Base-by-base conservation (phyloP, 2,329 filamentous ascomycete species). In the Penicillium olsonii region DNA sequence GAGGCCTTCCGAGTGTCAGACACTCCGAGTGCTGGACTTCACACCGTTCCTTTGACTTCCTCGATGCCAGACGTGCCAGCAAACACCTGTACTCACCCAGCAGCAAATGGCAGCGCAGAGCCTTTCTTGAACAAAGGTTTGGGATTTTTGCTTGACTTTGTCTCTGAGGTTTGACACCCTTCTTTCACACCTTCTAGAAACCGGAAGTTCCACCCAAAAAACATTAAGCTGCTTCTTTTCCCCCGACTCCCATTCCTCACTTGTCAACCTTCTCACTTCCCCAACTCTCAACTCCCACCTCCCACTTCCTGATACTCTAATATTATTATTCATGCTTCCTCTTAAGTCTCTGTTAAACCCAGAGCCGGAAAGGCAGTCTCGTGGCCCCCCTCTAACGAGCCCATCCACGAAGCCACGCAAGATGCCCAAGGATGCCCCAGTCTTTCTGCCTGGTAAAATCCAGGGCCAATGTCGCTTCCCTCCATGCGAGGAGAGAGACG, bases 381-480 rank as follows among this genome's bases (percentile, higher is more conserved):
- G 52, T 54, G 17, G 37, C 12, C 22, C 24, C 11, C 27, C 35
- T 15, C 54, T 37, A 5, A 31, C 58, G 5, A 54, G 59, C 15
- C 62, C 58, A 17, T 60, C 31, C 8, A 33, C 61, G 19, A 73
- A 70, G 55, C 69, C 66, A 61, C 77, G 79, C 55, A 89, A 85
- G 71, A 75, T 85, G 63, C 73, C 79, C 50, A 90, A 88, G 67
- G 84, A 88, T 60, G 79, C 78, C 22, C 79, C 83, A 0, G 71
- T 86, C 7, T 84, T 87, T 65, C 76, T 78, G 22, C 83, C 82
- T 60, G 82, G 81, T 39, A 78, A 79, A 50, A 75, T 83, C 26
- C 83, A 84, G 54, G 89, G 87, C 3, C 74, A 80, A 22, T 77
- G 95, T 58, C 86, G 87, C 65, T 96, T 87, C 64, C 81, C 80